Conservation (phyloP, 331 rosid species). For the Dryas integrifolia region DNA sequence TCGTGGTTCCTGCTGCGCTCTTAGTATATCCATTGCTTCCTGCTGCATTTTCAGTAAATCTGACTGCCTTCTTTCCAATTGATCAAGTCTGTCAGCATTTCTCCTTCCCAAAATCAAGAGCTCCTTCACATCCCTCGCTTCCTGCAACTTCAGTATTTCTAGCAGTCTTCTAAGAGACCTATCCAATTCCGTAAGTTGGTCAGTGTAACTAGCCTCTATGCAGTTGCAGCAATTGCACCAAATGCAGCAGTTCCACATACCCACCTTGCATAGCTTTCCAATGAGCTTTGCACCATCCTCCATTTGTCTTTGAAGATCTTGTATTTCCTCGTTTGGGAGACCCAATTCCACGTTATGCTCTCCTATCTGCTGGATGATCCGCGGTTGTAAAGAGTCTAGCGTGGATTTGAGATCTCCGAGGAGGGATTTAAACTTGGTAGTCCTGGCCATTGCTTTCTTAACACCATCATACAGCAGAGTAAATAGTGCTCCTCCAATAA, state of each 20-base stretch:
- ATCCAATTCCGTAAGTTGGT: constrained; percentile 2
- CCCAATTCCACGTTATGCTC: not conserved
- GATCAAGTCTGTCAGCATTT: not conserved
- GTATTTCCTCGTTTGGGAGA: not conserved
- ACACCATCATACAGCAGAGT: not conserved
- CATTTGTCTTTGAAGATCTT: not conserved
- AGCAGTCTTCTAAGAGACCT: not conserved
- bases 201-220: not conserved
- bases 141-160: not conserved
- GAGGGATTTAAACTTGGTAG: not conserved
- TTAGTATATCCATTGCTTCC: not conserved
- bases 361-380: constrained; percentile 1
- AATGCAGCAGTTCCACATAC: constrained; percentile 4
- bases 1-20: not conserved
- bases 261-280: not conserved
- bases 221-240: not conserved
- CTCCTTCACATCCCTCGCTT: not conserved
- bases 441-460: not conserved
- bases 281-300: constrained; percentile 1
- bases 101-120: not conserved
- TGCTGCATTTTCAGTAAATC: not conserved
- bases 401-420: constrained; percentile 3
- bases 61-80: not conserved
- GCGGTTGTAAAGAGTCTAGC: not conserved
- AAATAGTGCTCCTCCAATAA: constrained; percentile 15